Percentiles rank a stretch among this genome's conserved stretches.
These are phyloP conservation scores for Leccinum imitatum DNA, from an alignment of 768 basidiomycete species.

Conservation along the genomic window DNA sequence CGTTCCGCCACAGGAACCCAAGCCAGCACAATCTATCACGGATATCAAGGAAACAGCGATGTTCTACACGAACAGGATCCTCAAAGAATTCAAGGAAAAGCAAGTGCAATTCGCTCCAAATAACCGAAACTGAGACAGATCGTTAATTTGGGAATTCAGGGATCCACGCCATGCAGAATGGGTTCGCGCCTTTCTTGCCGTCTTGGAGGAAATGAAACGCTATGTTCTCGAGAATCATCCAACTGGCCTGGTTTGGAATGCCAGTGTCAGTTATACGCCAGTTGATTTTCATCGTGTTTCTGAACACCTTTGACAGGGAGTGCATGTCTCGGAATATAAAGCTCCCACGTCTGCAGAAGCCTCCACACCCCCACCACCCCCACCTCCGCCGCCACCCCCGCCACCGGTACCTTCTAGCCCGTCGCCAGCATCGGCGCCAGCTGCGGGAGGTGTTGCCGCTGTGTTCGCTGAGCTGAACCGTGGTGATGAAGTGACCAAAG, in stretches of 20 bases:
- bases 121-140: neutral
- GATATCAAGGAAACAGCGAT: constrained; percentile 84
- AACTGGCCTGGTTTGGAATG: constrained; percentile 88
- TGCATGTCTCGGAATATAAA: constrained; percentile 55
- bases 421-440: constrained; percentile 42
- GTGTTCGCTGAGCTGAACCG: constrained; percentile 91
- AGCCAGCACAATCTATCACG: constrained; percentile 75
- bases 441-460: constrained; percentile 61
- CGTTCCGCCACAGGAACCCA: constrained; percentile 49
- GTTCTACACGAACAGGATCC: constrained; percentile 88
- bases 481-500: constrained; percentile 87
- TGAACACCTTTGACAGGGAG: constrained; percentile 43
- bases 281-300: neutral
- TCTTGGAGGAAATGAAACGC: constrained; percentile 76
- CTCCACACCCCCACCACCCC: constrained; percentile 43
- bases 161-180: constrained; percentile 87
- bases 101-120: constrained; percentile 36
- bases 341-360: constrained; percentile 33
- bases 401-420: constrained; percentile 38
- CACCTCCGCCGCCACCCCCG: constrained; percentile 58
- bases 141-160: constrained; percentile 41
- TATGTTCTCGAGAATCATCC: constrained; percentile 86
- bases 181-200: constrained; percentile 66
- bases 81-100: constrained; percentile 94
- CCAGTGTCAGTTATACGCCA: constrained; percentile 49